Evolutionary conservation across 2,329 filamentous ascomycete genomes (phyloP), one percentile per base, ranked within the genome.

Genomic region (Chalara sp.): DNA sequence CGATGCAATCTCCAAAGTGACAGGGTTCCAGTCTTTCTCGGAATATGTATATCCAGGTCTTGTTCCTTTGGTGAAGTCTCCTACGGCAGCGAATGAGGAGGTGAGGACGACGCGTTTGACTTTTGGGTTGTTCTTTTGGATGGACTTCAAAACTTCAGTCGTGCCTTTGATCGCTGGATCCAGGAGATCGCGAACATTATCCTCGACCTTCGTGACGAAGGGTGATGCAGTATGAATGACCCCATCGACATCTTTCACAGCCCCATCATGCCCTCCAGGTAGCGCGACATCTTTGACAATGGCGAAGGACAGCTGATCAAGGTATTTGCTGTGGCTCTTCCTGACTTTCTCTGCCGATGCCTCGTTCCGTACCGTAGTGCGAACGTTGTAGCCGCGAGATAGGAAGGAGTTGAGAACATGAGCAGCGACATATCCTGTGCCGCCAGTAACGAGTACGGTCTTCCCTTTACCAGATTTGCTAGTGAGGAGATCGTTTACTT

Each of bases 231-330:
- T 87, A 65, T 89, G 84, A 49, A 89, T 74, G 49, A 91, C 84
- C 48, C 79, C 83, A 62, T 88, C 83, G 56, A 92, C 87, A 0
- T 81, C 79, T 5, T 69, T 66, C 44, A 68, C 56, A 21, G 74
- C 65, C 63, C 78, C 68, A 54, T 86, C 78, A 57, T 92, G 92
- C 21, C 84, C 86, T 21, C 78, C 78, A n/a, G 81, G 76, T 55
- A 80, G 65, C 0, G 83, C 80, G 53, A 93, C 80, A 58, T 95
- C 86, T 43, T 80, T 75, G 10, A 93, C 85, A 55, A 91, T 78
- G 4, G 52, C 56, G 41, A 60, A 61, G 2, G 57, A 59, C 4
- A 64, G 42, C 12, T 71, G 68, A 28, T 65, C 59, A 1, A 62
- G 54, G 21, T 75, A 63, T 31, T 64, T 58, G 29, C 49, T 51